Evolutionary conservation across 208 protist species (phyloP), one percentile per base, ranked within the genome.

Genomic region (Trypanosoma lewisi): DNA sequence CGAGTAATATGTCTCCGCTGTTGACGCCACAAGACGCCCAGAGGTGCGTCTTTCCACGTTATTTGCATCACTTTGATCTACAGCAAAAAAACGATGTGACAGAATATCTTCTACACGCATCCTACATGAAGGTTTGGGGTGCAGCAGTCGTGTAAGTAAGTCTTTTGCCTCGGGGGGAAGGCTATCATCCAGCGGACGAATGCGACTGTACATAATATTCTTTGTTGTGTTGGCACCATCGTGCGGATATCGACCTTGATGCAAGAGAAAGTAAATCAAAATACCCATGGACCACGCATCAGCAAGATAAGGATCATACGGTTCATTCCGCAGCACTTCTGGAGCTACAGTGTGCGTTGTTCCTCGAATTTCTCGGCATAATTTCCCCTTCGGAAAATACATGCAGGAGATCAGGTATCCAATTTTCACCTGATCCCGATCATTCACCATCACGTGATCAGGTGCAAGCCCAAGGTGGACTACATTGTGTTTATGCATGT

Each of bases 151-250:
- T 16, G 63, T 41, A 16, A 95, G 41, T 8, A 95, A 67, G 48
- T 92, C 82, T 36, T 70, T 73, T 34, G 83, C 88, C 1, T 73
- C 66, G 0, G 65, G 36, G 2, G 88, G 75, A 30, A 90, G 60
- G 12, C 39, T 58, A 4, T 75, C 56, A 33, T 80, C 75, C n/a
- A 72, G 57, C 0, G 73, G 77, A 2, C 89, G 83, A 2, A 86
- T 61, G 49, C 80, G 78, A 21, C 85, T 45, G 41, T 91, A 83
- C 6, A 87, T 48, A 56, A 95, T 89, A 67, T 95, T 82, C 27
- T 85, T 83, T n/a, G 83, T 76, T 36, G 86, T 93, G 67, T 91
- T 95, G 44, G 89, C 89, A 23, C 89, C 83, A 63, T 95, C 89
- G 77, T 90, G 82, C 4, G 89, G 89, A 69, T 95, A 95, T 48